Percentiles rank a stretch among this genome's conserved stretches.
Evolutionary conservation across 2,329 filamentous ascomycete genomes (phyloP).

Genomic region (Fusarium subtropicale): DNA sequence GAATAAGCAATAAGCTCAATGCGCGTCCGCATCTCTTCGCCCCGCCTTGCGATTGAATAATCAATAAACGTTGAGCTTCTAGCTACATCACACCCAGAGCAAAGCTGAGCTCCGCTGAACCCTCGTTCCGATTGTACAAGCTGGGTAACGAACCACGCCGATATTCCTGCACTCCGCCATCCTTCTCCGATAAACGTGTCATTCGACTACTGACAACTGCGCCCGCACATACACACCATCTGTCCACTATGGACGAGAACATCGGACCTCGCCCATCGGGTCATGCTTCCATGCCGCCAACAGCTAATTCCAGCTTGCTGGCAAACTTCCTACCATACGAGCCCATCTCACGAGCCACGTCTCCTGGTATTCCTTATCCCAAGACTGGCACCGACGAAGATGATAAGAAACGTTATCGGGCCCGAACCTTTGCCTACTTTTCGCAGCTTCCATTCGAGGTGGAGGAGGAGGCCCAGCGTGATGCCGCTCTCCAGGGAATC

Average conservation of each 20-base stretch:
- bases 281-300: conserved; percentile 49
- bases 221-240: not conserved
- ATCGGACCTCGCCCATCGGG: conserved; percentile 51
- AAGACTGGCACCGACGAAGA: conserved; percentile 61
- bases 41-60: conserved; percentile 30
- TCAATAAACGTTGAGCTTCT: conserved; percentile 22
- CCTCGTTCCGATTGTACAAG: not conserved
- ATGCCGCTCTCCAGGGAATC: conserved; percentile 85
- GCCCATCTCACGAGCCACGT: conserved; percentile 86
- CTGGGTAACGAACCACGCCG: not conserved
- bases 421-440: conserved; percentile 94
- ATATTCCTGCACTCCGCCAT: not conserved
- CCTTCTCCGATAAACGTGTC: not conserved
- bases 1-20: conserved; percentile 30
- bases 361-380: conserved; percentile 74
- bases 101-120: conserved; percentile 25
- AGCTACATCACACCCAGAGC: conserved; percentile 18
- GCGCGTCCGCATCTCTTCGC: conserved; percentile 27
- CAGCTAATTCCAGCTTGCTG: conserved; percentile 50
- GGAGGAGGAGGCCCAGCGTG: conserved; percentile 82
- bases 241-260: conserved; percentile 55
- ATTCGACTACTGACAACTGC: not conserved
- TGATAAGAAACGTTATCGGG: conserved; percentile 76
- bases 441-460: conserved; percentile 88
- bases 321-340: conserved; percentile 63